These are phyloP conservation scores for Saprolegnia diclina DNA, from an alignment of 352 stramenopile species.

Conservation along the genomic window DNA sequence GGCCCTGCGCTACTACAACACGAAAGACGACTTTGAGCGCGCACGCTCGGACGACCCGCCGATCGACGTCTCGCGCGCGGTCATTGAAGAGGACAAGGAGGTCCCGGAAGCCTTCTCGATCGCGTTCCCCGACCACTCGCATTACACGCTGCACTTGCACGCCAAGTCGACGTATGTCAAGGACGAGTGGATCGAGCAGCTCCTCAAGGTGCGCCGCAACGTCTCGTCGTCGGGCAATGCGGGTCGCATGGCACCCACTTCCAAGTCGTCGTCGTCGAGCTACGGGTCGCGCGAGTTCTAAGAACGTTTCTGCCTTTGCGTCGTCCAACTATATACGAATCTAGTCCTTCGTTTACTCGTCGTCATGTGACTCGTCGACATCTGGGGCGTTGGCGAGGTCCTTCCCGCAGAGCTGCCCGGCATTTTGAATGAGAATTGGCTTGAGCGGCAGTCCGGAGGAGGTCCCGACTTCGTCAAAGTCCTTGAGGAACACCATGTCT, in stretches of 20 bases:
- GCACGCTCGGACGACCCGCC: constrained; percentile 69
- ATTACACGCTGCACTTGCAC: constrained; percentile 75
- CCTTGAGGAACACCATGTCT: constrained; percentile 47
- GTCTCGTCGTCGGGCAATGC: background rate
- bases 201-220: constrained; percentile 35
- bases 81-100: constrained; percentile 70
- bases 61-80: constrained; percentile 70
- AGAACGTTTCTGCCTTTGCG: background rate
- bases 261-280: background rate
- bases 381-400: constrained; percentile 17
- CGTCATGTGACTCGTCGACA: background rate
- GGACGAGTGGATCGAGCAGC: constrained; percentile 70
- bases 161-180: constrained; percentile 73
- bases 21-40: constrained; percentile 82
- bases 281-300: constrained; percentile 22
- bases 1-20: constrained; percentile 78
- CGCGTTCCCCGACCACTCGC: constrained; percentile 71
- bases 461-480: constrained; percentile 45
- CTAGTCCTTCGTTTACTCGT: background rate
- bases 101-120: constrained; percentile 77
- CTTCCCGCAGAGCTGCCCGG: constrained; percentile 39
- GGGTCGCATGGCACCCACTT: background rate
- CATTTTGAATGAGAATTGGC: constrained; percentile 51
- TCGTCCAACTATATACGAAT: background rate
- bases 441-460: constrained; percentile 42